A percentile compares a stretch with the other conserved stretches of the same genome.
These are phyloP conservation scores for Cucurbitaria berberidis DNA, from an alignment of 2,329 filamentous ascomycete genomes.

Conservation along the genomic window DNA sequence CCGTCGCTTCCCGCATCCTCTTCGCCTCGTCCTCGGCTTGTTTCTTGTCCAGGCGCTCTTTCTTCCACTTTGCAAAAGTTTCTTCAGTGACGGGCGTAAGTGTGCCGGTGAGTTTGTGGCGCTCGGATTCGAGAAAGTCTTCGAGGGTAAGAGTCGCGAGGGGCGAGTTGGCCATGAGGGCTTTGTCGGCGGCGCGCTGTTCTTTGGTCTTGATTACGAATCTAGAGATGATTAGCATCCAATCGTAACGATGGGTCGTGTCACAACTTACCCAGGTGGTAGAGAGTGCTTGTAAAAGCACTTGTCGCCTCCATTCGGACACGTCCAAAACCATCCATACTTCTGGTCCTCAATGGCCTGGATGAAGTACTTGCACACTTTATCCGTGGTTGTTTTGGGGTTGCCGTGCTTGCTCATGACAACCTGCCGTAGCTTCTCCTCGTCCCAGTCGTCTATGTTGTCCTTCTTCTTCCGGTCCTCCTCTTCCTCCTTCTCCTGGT, in stretches of 20 bases:
- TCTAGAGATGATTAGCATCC: constrained; percentile 54
- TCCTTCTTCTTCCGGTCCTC: constrained; percentile 83
- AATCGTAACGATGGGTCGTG: neutral
- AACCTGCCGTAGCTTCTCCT: constrained; percentile 90
- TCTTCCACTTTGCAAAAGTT: constrained; percentile 95
- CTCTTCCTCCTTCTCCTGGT: constrained; percentile 72
- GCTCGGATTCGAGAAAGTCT: constrained; percentile 95
- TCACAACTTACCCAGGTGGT: constrained; percentile 77
- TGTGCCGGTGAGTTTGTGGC: constrained; percentile 90
- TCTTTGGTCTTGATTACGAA: constrained; percentile 98
- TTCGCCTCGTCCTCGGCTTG: constrained; percentile 89
- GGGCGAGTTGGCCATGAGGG: constrained; percentile 92
- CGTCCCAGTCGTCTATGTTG: constrained; percentile 96
- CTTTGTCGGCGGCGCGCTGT: constrained; percentile 93
- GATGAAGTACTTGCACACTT: constrained; percentile 99
- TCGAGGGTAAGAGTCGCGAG: constrained; percentile 93
- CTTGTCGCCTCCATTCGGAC: constrained; percentile 94
- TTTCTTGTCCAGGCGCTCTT: constrained; percentile 93
- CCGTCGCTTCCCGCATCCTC: constrained; percentile 93
- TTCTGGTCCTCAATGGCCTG: constrained; percentile 97
- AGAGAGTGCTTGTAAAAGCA: constrained; percentile 99
- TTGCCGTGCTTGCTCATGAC: constrained; percentile 97
- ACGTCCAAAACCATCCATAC: constrained; percentile 99
- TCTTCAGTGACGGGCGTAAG: constrained; percentile 94
- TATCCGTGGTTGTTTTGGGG: constrained; percentile 92